Evolutionary conservation across 225 moss, liverwort and hornwort genomes (phyloP), one percentile per base, ranked within the genome.

Genomic region (Physcomitrellopsis africana): DNA sequence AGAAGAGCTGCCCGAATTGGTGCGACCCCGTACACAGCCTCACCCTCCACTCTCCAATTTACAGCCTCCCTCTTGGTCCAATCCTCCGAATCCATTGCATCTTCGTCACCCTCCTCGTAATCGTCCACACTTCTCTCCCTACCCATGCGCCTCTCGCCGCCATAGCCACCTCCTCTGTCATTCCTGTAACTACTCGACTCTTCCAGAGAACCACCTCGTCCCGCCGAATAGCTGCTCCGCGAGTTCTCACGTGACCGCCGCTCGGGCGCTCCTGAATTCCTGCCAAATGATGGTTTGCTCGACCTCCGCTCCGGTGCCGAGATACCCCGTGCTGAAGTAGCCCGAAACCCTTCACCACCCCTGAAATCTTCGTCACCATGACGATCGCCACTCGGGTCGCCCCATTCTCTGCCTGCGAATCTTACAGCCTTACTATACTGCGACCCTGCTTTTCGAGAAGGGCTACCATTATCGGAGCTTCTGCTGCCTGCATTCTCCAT

Each of bases 1-100:
- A 85, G 68, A 13, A 99, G 77, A 11, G 99, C 89, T 58, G 91
- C 92, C 5, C 90, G 53, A 16, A 99, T 92, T 4, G 99, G 95
- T 27, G 90, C 93, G 24, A 99, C 99, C 19, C 99, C 99, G 47
- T 99, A 99, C 16, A 99, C 18, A 19, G 93, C 82, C 74, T 95
- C 91, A 8, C 99, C 99, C 51, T 93, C 90, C 59, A 93, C 51
- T 42, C 75, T 85, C 82, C 91, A 83, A 24, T 89, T 84, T 27
- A 82, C 73, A 19, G 81, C 64, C 53, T 86, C 90, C 69, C 78
- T 75, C 56, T 79, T 81, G 1, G 84, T 77, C 79, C 78, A 81
- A 29, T 79, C 84, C 42, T 81, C 82, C 51, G 80, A 65, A 43
- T 93, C 83, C 59, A 74, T 67, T 15, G 29, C 75, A 41, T 81